Percentiles rank a stretch among this genome's conserved stretches.
These are phyloP conservation scores for Alisma plantagoaquatica DNA, from an alignment of 106 monocot species.

Conservation along the genomic window DNA sequence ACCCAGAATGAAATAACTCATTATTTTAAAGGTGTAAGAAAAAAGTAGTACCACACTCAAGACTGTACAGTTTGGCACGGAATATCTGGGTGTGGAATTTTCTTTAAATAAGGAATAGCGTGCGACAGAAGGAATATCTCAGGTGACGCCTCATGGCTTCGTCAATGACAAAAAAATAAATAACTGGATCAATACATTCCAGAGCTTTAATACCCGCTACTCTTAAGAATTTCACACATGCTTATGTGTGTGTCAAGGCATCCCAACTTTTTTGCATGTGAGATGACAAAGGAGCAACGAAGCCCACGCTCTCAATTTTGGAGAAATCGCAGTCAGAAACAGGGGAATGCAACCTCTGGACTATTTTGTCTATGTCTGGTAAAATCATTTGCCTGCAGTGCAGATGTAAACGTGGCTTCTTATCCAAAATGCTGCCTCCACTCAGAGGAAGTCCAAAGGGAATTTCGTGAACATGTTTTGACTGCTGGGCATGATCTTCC, in stretches of 20 bases:
- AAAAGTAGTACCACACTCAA: too few relatives aligned
- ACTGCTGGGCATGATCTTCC: too few relatives aligned
- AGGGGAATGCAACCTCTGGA: conserved; percentile 19
- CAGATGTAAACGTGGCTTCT: conserved; percentile 58
- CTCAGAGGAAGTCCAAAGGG: conserved; percentile 44
- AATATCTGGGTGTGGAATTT: too few relatives aligned
- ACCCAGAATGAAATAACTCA: too few relatives aligned
- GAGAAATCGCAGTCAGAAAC: conserved; percentile 21
- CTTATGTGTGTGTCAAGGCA: conserved; percentile 19
- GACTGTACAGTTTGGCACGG: too few relatives aligned
- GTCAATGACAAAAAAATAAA: neutral
- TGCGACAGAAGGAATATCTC: too few relatives aligned
- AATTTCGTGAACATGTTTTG: conserved; percentile 16
- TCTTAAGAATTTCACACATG: too few relatives aligned
- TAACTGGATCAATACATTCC: too few relatives aligned
- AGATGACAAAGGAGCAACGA: conserved; percentile 64
- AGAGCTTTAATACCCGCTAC: too few relatives aligned
- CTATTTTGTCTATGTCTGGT: conserved; percentile 46
- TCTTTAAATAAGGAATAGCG: too few relatives aligned
- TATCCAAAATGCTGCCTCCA: conserved; percentile 48
- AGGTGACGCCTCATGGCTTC: too few relatives aligned
- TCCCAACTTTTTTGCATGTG: conserved; percentile 87
- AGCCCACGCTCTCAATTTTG: conserved; percentile 37
- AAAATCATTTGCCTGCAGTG: conserved; percentile 83
- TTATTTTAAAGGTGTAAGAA: too few relatives aligned